A percentile compares a stretch with the other conserved stretches of the same genome.
These are phyloP conservation scores for Schizosaccharomyces cryophilus DNA, from an alignment of 805 yeast genomes.

Conservation along the genomic window DNA sequence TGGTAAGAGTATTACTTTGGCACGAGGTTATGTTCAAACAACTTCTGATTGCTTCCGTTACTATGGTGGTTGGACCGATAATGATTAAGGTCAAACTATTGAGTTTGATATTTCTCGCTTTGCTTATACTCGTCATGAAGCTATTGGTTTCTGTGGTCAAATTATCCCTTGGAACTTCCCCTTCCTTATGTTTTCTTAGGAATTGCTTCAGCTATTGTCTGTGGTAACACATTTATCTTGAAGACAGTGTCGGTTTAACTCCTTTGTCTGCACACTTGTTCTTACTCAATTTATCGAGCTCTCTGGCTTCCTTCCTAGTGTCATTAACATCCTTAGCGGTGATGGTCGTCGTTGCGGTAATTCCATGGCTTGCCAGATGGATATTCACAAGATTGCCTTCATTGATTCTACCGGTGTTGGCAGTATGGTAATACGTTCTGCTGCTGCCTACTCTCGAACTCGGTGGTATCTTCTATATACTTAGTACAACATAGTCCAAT, in stretches of 20 bases:
- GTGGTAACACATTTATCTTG: constrained; percentile 71
- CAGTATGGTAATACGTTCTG: constrained; percentile 51
- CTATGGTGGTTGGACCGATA: constrained; percentile 82
- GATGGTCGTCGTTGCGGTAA: constrained; percentile 68
- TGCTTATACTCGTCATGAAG: constrained; percentile 63
- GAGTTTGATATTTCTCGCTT: constrained; percentile 55
- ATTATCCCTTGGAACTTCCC: constrained; percentile 97
- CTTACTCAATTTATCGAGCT: constrained; percentile 43
- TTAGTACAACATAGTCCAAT: too few species aligned
- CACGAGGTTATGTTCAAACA: constrained; percentile 50
- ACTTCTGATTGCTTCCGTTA: constrained; percentile 50
- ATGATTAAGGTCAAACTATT: constrained; percentile 48
- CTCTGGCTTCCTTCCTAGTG: constrained; percentile 85
- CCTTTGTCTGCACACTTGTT: constrained; percentile 68
- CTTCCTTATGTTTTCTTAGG: constrained; percentile 81
- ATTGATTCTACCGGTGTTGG: constrained; percentile 91
- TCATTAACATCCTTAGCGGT: constrained; percentile 66
- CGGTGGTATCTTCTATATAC: too few species aligned
- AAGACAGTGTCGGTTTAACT: constrained; percentile 82
- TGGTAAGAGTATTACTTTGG: constrained; percentile 46
- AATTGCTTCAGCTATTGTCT: constrained; percentile 78
- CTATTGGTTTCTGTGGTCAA: constrained; percentile 86
- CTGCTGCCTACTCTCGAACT: constrained; percentile 75
- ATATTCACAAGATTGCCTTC: constrained; percentile 73
- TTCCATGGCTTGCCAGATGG: constrained; percentile 52